These are phyloP conservation scores for Pneumocystis oryctolagi DNA, from an alignment of 1,139 yeast species.

Conservation along the genomic window DNA sequence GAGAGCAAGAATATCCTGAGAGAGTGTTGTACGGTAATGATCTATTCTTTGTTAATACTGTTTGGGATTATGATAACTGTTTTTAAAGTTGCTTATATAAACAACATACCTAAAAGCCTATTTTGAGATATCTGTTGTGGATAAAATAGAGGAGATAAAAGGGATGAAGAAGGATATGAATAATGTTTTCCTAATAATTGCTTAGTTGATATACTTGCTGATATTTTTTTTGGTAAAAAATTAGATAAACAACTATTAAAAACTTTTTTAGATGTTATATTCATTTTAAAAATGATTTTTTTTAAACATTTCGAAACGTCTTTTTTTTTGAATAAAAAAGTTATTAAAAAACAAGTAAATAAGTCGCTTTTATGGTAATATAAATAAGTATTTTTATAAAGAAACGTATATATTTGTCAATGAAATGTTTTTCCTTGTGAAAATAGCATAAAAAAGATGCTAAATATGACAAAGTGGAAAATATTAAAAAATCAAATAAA, in stretches of 20 bases:
- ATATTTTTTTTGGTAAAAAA: not conserved
- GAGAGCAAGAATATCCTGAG: constrained; percentile 63
- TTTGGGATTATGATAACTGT: not conserved
- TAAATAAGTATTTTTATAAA: no score
- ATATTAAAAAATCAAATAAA: not conserved
- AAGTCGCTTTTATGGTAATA: no score
- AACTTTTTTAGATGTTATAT: not conserved
- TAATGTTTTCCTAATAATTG: not conserved
- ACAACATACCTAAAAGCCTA: not conserved
- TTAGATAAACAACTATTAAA: not conserved
- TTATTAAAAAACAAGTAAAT: not conserved
- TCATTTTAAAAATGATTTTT: not conserved
- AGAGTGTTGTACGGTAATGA: constrained; percentile 57
- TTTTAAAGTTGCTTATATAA: not conserved
- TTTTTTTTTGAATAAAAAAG: no score
- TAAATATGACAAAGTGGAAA: not conserved
- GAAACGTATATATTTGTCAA: no score
- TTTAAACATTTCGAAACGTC: not conserved
- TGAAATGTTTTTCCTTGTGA: not conserved
- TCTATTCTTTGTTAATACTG: constrained; percentile 40
- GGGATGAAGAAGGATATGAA: not conserved
- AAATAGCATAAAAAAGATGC: not conserved
- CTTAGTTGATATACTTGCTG: not conserved
- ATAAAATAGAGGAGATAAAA: not conserved
- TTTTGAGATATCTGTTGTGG: not conserved